phyloP scores from a whole-genome alignment of 108 stramenopile species.

The Mediolabrus comicus region DNA sequence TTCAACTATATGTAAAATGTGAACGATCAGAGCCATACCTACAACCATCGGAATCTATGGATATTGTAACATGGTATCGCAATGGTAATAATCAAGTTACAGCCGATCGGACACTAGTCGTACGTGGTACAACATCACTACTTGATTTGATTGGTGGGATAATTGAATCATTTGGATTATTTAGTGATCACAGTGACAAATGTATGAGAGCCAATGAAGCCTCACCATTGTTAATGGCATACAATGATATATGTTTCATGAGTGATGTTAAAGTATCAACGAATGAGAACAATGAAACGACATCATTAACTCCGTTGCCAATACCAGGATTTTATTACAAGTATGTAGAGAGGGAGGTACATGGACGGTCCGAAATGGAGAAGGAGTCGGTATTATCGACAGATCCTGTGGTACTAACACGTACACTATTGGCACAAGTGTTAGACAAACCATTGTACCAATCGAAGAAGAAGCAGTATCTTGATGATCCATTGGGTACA shows the following conservation, averaged over 20 bases:
- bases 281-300: background rate
- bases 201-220: background rate
- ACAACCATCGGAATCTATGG: conserved; percentile 22
- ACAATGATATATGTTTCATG: conserved; percentile 34
- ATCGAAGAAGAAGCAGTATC: background rate
- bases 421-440: conserved; percentile 28
- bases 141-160: conserved; percentile 26
- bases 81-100: conserved; percentile 29
- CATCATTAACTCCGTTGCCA: conserved; percentile 26
- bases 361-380: background rate
- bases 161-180: conserved; percentile 22
- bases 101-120: conserved; percentile 37
- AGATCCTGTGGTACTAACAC: conserved; percentile 25
- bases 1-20: conserved; percentile 41
- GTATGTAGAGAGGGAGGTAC: conserved; percentile 18
- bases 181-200: conserved; percentile 1
- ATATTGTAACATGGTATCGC: conserved; percentile 38
- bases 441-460: conserved; percentile 32
- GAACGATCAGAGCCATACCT: conserved; percentile 37
- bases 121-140: conserved; percentile 30
- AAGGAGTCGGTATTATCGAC: conserved; percentile 24
- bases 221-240: conserved; percentile 11
- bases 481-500: background rate
- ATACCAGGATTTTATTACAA: conserved; percentile 46
- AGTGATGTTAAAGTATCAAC: conserved; percentile 26